Evolutionary conservation across 2,329 filamentous ascomycete species (phyloP).

Genomic region (Aureobasidium sp.): DNA sequence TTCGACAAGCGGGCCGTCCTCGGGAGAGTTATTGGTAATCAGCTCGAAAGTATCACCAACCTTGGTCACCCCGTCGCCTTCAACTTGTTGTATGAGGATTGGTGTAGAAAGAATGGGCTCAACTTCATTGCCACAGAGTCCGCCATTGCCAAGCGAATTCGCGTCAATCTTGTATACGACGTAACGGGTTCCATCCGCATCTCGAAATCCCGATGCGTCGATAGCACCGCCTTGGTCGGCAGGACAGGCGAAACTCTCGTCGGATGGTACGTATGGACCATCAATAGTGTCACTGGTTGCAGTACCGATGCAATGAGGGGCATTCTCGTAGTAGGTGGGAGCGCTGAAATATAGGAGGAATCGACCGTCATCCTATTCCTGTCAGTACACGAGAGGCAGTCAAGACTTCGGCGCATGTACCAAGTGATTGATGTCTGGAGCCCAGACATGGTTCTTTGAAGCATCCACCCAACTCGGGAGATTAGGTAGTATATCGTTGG

Average conservation of each 20-base stretch:
- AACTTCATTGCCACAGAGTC: slow-evolving; percentile 18
- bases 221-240: slow-evolving; percentile 22
- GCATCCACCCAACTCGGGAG: slow-evolving; percentile 23
- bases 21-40: slow-evolving; percentile 19
- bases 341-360: slow-evolving; percentile 25
- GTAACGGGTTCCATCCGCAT: slow-evolving; percentile 18
- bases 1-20: slow-evolving; percentile 22
- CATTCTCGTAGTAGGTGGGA: slow-evolving; percentile 14
- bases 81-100: slow-evolving; percentile 21
- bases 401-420: not conserved
- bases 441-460: slow-evolving; percentile 24
- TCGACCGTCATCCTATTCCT: slow-evolving; percentile 16
- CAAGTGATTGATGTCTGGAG: slow-evolving; percentile 24
- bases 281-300: slow-evolving; percentile 17
- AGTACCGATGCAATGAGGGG: slow-evolving; percentile 22
- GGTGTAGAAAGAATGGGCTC: slow-evolving; percentile 16
- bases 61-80: slow-evolving; percentile 19
- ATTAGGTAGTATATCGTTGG: slow-evolving; percentile 24
- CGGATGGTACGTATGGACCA: slow-evolving; percentile 20
- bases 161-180: slow-evolving; percentile 24
- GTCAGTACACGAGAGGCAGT: not conserved
- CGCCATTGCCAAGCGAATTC: slow-evolving; percentile 21
- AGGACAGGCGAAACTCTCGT: slow-evolving; percentile 20
- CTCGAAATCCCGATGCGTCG: slow-evolving; percentile 21
- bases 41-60: slow-evolving; percentile 16